These are phyloP conservation scores for Zymoseptoria brevis DNA, from an alignment of 2,329 filamentous ascomycete species.

Conservation along the genomic window DNA sequence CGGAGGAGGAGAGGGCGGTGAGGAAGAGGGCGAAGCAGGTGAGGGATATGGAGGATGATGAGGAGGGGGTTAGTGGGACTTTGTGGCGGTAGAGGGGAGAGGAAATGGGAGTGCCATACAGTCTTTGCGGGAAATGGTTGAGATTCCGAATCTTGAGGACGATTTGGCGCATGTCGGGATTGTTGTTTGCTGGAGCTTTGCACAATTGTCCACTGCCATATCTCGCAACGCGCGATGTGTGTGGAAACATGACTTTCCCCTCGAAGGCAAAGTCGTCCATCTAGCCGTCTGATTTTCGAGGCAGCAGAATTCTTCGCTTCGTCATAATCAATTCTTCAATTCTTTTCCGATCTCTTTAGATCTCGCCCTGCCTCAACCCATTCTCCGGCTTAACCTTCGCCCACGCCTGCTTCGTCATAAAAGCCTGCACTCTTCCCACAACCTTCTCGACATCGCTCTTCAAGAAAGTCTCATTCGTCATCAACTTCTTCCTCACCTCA, in stretches of 20 bases:
- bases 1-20: neutral
- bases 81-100: neutral
- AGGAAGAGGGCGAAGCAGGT: neutral
- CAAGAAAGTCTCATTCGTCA: slow-evolving; percentile 22
- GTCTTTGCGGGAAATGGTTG: neutral
- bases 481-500: slow-evolving; percentile 14
- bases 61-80: neutral
- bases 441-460: slow-evolving; percentile 18
- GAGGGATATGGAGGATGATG: neutral
- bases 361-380: neutral
- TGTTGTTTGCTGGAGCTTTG: neutral
- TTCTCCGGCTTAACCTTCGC: neutral
- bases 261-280: no score
- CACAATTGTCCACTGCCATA: no score
- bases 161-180: neutral
- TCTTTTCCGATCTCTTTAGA: neutral
- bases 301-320: no score
- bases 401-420: neutral
- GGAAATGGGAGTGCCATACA: neutral
- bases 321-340: neutral
- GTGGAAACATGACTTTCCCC: neutral
- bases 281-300: no score
- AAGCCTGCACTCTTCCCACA: neutral
- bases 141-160: neutral
- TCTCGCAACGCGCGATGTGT: neutral